Base-by-base conservation (phyloP, 2,329 filamentous ascomycete genomes). In the Apiospora aurea region DNA sequence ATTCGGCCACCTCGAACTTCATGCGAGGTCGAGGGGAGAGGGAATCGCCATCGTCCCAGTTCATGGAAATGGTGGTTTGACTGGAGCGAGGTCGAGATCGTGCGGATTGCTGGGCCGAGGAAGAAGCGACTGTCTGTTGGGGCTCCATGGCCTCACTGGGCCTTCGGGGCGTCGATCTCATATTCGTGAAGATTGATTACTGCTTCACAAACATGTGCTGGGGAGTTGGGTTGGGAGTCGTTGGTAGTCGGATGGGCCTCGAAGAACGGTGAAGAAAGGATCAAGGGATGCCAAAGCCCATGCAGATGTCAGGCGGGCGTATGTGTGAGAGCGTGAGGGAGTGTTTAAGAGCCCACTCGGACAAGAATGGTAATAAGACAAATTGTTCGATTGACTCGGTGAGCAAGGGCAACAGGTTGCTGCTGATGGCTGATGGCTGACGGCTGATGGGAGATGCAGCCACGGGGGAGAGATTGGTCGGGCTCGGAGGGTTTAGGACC, bases 1-100 rank as follows among this genome's bases (percentile, higher is more conserved):
- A 91, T 77, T 92, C 89, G 73, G 88, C 88, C 67, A 92, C 84
- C 74, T 89, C 87, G 75, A 91, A 87, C 77, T 89, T 87, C 70
- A 86, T 79, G 46, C 80, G 79, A 10, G 82, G 76, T 83, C 85
- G 75, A 77, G 84, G 73, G 78, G 81, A 75, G 76, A 78, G 73
- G 16, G 79, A 76, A 18, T 82, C 78, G 70, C 79, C 80, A 71
- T 87, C 85, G 66, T 84, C 82, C 71, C 85, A 85, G 75, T 85
- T 87, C 74, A 87, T 84, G 26, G 85, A 83, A 67, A 87, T 82
- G 72, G 82, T 81, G 49, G 80, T 85, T 79, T 83, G 81, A 72
- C 79, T 81, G 47, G 82, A 80, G 75, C 81, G 80, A 81, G 83
- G 80, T 76, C 76, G 75, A 29, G 77, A 76, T 72, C 75, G 68